phyloP scores from a whole-genome alignment of 495 filamentous ascomycete genomes.

The Diplogelasinospora grovesii region DNA sequence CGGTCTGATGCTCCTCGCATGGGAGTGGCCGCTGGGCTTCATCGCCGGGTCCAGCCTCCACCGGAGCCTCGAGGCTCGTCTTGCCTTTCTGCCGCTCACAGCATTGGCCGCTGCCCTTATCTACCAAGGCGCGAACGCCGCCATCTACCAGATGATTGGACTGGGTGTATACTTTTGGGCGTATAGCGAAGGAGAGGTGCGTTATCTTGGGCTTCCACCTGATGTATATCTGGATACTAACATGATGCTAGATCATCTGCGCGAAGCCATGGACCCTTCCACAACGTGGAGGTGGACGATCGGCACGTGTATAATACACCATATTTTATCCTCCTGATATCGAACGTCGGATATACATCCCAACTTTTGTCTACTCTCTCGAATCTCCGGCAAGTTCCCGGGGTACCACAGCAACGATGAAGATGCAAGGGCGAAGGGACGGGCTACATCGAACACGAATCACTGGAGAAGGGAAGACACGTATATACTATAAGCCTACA shows the following conservation, averaged over 20 bases:
- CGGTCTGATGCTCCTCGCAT: conserved; percentile 70
- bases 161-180: conserved; percentile 92
- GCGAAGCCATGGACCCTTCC: conserved; percentile 48
- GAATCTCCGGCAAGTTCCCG: no score
- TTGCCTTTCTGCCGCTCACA: conserved; percentile 76
- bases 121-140: conserved; percentile 90
- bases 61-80: conserved; percentile 76
- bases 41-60: conserved; percentile 66
- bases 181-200: conserved; percentile 92
- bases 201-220: conserved; percentile 15
- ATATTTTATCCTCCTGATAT: no score
- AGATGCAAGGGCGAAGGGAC: no score
- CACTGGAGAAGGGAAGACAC: no score
- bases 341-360: no score
- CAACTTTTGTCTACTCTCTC: no score
- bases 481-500: no score
- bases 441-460: no score
- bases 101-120: conserved; percentile 68
- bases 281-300: conserved; percentile 28
- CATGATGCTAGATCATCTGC: conserved; percentile 37
- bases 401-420: no score
- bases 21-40: conserved; percentile 82
- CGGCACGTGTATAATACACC: conserved; percentile 29
- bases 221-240: conserved; percentile 5
- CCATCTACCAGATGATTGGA: conserved; percentile 85